Conservation (phyloP, 192 early-diverging fungal genomes). For the Borealophlyctis nickersoniae region DNA sequence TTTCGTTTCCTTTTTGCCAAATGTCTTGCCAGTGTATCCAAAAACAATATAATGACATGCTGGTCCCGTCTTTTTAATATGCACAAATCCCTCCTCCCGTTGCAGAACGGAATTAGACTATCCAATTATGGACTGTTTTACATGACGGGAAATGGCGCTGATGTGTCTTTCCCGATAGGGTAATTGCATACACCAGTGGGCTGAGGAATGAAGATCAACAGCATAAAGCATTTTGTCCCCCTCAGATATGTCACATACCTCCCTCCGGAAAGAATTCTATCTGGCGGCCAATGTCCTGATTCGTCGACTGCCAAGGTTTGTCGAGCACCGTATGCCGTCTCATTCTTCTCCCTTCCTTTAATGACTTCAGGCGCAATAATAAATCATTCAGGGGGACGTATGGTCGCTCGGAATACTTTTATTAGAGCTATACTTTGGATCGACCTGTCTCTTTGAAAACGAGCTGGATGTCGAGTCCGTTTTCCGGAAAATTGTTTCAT, state of each 20-base stretch:
- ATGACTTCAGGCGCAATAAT: no score
- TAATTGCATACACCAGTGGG: no score
- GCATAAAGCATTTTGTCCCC: no score
- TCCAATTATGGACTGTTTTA: not conserved
- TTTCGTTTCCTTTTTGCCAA: not conserved
- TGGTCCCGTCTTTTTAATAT: no score
- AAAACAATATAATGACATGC: no score
- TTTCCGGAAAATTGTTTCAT: not conserved
- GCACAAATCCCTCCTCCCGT: no score
- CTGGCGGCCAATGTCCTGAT: no score
- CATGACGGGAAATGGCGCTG: not conserved
- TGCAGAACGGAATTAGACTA: no score
- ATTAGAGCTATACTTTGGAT: not conserved
- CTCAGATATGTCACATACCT: not conserved
- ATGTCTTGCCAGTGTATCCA: not conserved
- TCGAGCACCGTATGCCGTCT: no score
- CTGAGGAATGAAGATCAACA: no score
- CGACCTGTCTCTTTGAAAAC: not conserved
- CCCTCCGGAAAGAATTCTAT: not conserved
- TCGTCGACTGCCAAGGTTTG: no score
- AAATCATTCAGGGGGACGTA: not conserved
- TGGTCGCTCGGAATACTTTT: not conserved
- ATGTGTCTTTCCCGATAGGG: not conserved
- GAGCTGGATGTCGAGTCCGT: not conserved
- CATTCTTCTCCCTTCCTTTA: no score